Evolutionary conservation across 768 basidiomycete genomes (phyloP).

Genomic region (Infundibulicybe gibba): DNA sequence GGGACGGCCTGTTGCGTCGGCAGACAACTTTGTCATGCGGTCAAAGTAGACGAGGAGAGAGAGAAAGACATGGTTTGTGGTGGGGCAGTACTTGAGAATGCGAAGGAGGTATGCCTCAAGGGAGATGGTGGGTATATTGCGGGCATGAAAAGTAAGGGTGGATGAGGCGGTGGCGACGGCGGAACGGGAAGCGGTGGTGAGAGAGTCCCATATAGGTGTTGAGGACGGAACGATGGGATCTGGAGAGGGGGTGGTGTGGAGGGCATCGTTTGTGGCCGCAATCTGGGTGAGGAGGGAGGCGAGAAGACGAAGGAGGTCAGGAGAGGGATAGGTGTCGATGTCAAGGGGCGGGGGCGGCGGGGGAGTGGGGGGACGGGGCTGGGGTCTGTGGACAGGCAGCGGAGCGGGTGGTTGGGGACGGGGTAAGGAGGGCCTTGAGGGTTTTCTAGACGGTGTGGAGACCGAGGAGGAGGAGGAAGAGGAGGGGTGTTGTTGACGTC

Average conservation of each 20-base stretch:
- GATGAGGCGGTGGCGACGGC: constrained; percentile 77
- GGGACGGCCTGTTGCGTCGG: constrained; percentile 43
- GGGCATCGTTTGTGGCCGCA: constrained; percentile 84
- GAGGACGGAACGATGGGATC: constrained; percentile 24
- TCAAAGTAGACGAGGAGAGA: constrained; percentile 96
- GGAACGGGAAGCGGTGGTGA: constrained; percentile 74
- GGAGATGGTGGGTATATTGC: constrained; percentile 91
- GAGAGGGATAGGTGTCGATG: constrained; percentile 77
- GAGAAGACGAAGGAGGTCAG: constrained; percentile 80
- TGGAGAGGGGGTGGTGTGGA: constrained; percentile 29
- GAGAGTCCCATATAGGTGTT: constrained; percentile 58
- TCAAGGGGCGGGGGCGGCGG: constrained; percentile 43
- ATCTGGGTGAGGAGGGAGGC: constrained; percentile 89
- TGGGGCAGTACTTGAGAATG: constrained; percentile 97
- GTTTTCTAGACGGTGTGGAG: constrained; percentile 2
- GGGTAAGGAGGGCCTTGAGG: constrained; percentile 4
- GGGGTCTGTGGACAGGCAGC: constrained; percentile 14
- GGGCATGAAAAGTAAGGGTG: constrained; percentile 90
- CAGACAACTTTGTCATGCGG: constrained; percentile 76
- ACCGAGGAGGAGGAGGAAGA: constrained; percentile 8
- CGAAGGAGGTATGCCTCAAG: constrained; percentile 93
- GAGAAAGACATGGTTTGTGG: constrained; percentile 96
- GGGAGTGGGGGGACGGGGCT: constrained; percentile 9
- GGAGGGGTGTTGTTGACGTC: constrained; percentile 13
- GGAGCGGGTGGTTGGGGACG: constrained; percentile 8